A percentile compares a stretch with the other conserved stretches of the same genome.
phyloP scores from a whole-genome alignment of 495 filamentous ascomycete genomes.

The Achaetomiella virescens region DNA sequence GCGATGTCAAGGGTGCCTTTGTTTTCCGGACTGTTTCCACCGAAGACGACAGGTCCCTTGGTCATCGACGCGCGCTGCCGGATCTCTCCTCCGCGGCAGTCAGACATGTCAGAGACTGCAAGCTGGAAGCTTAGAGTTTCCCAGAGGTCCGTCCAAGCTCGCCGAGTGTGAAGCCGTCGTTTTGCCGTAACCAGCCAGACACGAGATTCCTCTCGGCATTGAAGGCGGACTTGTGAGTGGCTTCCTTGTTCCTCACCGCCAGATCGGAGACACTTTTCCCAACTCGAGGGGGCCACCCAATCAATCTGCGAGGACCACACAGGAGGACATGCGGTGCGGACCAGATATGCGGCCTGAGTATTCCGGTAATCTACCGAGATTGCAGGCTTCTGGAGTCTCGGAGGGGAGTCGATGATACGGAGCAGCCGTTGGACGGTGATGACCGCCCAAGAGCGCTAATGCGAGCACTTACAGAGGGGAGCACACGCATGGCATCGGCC shows the following conservation, averaged over 20 bases:
- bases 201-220: neutral
- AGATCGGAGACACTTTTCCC: neutral
- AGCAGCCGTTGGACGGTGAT: neutral
- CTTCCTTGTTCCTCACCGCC: conserved; percentile 1
- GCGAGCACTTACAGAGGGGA: neutral
- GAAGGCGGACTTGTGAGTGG: neutral
- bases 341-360: neutral
- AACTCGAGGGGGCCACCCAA: neutral
- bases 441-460: neutral
- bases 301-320: neutral
- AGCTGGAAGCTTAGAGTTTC: too few species aligned
- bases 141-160: too few species aligned
- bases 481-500: neutral
- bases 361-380: neutral
- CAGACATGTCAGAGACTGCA: too few species aligned
- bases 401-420: neutral
- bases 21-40: too few species aligned
- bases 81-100: too few species aligned
- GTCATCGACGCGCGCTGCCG: too few species aligned
- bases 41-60: too few species aligned
- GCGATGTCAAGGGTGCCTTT: too few species aligned
- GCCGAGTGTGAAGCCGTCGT: neutral
- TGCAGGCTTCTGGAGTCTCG: neutral
- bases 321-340: neutral
- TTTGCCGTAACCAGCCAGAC: neutral